A percentile compares a stretch with the other conserved stretches of the same genome.
These are phyloP conservation scores for Wickerhamomyces tratensis DNA, from an alignment of 805 yeast genomes.

Conservation along the genomic window DNA sequence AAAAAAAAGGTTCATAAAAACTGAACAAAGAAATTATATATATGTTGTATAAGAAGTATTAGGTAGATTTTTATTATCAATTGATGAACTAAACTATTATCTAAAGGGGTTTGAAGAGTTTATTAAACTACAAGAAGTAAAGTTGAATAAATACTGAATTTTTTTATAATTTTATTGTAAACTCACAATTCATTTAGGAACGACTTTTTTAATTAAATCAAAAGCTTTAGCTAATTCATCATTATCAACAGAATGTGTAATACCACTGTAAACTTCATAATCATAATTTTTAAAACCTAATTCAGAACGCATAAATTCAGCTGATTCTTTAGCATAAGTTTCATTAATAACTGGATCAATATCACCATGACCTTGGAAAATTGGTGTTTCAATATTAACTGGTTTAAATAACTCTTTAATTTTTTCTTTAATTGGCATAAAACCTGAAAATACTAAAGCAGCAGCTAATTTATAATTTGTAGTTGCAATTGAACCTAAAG, in stretches of 20 bases:
- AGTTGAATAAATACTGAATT: no score
- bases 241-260: slow-evolving; percentile 60
- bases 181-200: no score
- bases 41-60: no score
- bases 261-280: slow-evolving; percentile 48
- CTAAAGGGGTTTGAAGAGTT: no score
- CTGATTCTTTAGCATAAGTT: slow-evolving; percentile 28
- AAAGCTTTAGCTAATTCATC: slow-evolving; percentile 54
- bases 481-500: slow-evolving; percentile 50
- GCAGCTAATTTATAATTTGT: slow-evolving; percentile 67
- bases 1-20: no score
- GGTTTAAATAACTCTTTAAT: slow-evolving; percentile 13
- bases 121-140: no score
- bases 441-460: slow-evolving; percentile 69
- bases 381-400: slow-evolving; percentile 56
- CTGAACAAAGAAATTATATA: no score
- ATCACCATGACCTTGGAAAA: slow-evolving; percentile 86
- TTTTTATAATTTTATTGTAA: no score
- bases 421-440: slow-evolving; percentile 26
- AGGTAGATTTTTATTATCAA: no score
- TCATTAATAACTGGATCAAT: slow-evolving; percentile 54
- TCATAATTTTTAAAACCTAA: slow-evolving; percentile 37
- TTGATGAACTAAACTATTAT: no score
- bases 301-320: slow-evolving; percentile 31
- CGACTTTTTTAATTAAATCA: slow-evolving; percentile 28